phyloP scores from a whole-genome alignment of 768 basidiomycete species.

The Rubroboletus pulcherrimus region DNA sequence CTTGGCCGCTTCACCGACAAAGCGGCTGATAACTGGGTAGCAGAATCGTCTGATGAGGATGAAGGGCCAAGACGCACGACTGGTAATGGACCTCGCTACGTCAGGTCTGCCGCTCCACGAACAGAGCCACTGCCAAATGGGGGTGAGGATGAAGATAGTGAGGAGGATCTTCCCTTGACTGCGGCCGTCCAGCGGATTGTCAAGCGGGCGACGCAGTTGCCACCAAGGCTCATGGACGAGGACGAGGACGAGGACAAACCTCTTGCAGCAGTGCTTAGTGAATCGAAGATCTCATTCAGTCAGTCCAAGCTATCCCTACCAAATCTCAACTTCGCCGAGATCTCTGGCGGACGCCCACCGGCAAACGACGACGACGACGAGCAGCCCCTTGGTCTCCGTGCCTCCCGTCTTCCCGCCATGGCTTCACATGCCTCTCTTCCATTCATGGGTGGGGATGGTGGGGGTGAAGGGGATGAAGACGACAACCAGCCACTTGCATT shows the following conservation, averaged over 20 bases:
- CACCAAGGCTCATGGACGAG: conserved; percentile 33
- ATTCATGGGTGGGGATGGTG: conserved; percentile 38
- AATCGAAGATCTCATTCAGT: conserved; percentile 41
- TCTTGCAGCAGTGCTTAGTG: conserved; percentile 54
- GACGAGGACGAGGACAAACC: conserved; percentile 61
- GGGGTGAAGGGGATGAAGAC: conserved; percentile 54
- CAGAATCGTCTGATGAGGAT: conserved; percentile 63
- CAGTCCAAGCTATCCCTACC: conserved; percentile 43
- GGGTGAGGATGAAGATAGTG: conserved; percentile 51
- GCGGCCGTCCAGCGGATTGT: conserved; percentile 56
- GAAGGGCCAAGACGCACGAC: conserved; percentile 50
- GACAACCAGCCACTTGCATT: conserved; percentile 69
- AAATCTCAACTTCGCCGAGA: conserved; percentile 40
- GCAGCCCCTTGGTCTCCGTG: conserved; percentile 66
- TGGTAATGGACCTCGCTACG: conserved; percentile 54
- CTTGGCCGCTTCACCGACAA: conserved; percentile 19
- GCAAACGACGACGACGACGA: conserved; percentile 61
- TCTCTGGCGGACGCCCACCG: conserved; percentile 13
- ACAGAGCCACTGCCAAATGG: not conserved
- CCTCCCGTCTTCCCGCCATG: conserved; percentile 41
- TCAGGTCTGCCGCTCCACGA: conserved; percentile 6
- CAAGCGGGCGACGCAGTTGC: conserved; percentile 38
- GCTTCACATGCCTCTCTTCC: conserved; percentile 25
- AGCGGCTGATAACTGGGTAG: conserved; percentile 39
- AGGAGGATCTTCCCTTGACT: conserved; percentile 77